Base-by-base conservation (phyloP, 805 yeast species). In the Metschnikowia kunwiensis region DNA sequence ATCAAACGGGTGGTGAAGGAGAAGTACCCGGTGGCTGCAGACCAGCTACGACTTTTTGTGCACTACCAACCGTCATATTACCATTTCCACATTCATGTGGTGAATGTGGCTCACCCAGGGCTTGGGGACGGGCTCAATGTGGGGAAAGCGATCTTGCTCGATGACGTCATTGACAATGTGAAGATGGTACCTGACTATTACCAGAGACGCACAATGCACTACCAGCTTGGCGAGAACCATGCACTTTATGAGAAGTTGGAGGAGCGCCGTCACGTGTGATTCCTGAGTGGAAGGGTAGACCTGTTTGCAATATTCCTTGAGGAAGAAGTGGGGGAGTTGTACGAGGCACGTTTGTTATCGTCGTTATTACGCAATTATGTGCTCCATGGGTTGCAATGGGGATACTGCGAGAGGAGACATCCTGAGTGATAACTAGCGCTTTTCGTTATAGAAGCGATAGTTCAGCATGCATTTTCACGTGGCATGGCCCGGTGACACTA, bases 41-140 rank as follows among this genome's bases (percentile, higher is more conserved):
- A 82, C 53, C 75, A 80, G 48, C 57, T 93, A 47, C 74, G 95
- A 40, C 56, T 88, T 1, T 93, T 85, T 54, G 73, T 93, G 32
- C 98, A 93, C 65, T 85, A 93, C 59, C 97, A 89, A 48, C 98
- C 98, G 0, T 84, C 96, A 0, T 93, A 91, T 58, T 93, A 93
- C 55, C 97, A 93, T 54, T 82, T 93, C 68, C 98, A 93, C 56
- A 74, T 93, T 12, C 98, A 93, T 57, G 81, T 86, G 12, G 95
- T 87, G 13, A 82, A 85, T 51, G 69, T 84, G 5, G 69, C 61
- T 13, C 85, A 85, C 49, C 77, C 77, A 1, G 86, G 93, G 1
- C 51, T 82, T 36, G 79, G 87, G 30, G 72, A 74, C 46, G 78
- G 94, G 30, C 72, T 85, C 51, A 60, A 77, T 5, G 75, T 73